Base-by-base conservation (phyloP, 441 rosid genomes). In the Gossypium lobatum region DNA sequence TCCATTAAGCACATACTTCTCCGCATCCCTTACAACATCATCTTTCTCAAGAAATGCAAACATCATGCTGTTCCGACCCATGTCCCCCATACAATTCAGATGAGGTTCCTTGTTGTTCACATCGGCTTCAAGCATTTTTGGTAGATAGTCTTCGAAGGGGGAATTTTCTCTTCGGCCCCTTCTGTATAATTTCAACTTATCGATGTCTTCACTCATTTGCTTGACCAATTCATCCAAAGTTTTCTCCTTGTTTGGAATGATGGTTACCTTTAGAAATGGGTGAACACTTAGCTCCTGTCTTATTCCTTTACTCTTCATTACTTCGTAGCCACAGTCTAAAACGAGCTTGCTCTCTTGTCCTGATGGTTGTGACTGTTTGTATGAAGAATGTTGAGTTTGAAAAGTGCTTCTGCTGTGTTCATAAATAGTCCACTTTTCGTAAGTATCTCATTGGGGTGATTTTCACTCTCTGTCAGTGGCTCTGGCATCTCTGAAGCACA, bases 61-160 rank as follows among this genome's bases (percentile, higher is more conserved):
- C 86, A 74, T 76, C 55, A 37, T 72, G 42, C 75, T 79, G 13
- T 85, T 83, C 98, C 99, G 91, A n/a, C 93, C 95, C 73, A 79
- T 78, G 59, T 95, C 98, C 97, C 99, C 91, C 93, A 87, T 90
- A 50, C 91, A 91, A 78, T 90, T 89, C 69, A 91, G 37, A 74
- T 83, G 89, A 18, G 89, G 88, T 31, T 88, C 87, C 70, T 78
- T 79, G 68, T 78, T 45, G 31, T 83, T 17, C 28, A 95, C 78
- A 76, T 95, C 98, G 60, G 68, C 73, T 74, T 87, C 93, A 34
- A 93, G 84, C 87, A 90, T 86, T 74, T 74, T 81, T 2, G 93
- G 93, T 11, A 87, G 73, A 78, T 86, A 87, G 57, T 88, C 89
- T 80, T 90, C 88, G 3, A 80, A 81, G 2, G 75, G 73, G 50